Conservation (phyloP, 1,284 basidiomycete genomes). For the Puccinia triticina region DNA sequence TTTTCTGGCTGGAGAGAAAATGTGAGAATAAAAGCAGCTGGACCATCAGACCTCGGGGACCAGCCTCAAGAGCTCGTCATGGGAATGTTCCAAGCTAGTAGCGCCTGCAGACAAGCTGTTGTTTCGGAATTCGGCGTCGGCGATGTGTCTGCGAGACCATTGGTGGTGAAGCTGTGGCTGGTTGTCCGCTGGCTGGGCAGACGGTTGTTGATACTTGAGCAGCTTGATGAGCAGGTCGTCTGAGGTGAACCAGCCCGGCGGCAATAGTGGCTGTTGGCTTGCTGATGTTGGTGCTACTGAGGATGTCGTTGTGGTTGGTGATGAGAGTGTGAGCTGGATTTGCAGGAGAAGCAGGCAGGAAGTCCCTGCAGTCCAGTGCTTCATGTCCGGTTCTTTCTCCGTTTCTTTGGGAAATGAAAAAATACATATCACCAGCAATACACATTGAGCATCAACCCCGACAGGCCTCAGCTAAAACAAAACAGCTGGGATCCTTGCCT, state of each 20-base stretch:
- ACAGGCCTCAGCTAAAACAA: too few relatives aligned
- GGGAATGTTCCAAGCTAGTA: slow-evolving; percentile 12
- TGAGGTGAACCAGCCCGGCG: not conserved
- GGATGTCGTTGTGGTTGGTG: not conserved
- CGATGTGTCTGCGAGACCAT: slow-evolving; percentile 1
- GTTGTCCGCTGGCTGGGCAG: not conserved
- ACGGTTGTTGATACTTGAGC: not conserved
- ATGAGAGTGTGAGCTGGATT: not conserved
- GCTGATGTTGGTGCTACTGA: not conserved
- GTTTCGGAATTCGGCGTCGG: not conserved
- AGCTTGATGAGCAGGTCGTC: not conserved
- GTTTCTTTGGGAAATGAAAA: too few relatives aligned
- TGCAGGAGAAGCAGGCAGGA: too few relatives aligned
- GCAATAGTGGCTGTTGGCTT: not conserved
- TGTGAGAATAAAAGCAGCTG: not conserved
- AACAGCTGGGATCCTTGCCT: too few relatives aligned
- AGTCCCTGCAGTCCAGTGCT: too few relatives aligned
- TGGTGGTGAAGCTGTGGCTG: not conserved
- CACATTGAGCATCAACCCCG: too few relatives aligned
- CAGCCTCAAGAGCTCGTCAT: slow-evolving; percentile 17
- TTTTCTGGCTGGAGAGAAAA: not conserved
- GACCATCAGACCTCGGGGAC: slow-evolving; percentile 1
- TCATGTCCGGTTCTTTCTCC: too few relatives aligned
- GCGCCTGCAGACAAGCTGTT: slow-evolving; percentile 27
- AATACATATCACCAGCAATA: too few relatives aligned